Evolutionary conservation across 2,329 filamentous ascomycete genomes (phyloP), one percentile per base, ranked within the genome.

Genomic region (Aspergillus novoparasiticus): DNA sequence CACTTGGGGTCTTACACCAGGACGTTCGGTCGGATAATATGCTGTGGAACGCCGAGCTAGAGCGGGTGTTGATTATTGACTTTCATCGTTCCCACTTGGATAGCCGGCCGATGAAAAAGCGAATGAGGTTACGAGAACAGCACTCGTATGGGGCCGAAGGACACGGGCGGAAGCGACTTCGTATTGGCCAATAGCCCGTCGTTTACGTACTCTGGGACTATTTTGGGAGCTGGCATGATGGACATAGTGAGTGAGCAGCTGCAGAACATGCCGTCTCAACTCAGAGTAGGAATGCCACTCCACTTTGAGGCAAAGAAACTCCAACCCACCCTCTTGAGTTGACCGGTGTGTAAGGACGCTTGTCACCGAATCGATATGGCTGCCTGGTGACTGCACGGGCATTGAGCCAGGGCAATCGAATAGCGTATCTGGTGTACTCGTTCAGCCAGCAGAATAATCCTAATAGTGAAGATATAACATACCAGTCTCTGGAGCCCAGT

Each of bases 11-110:
- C 12, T 19, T 58, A 14, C 61, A 68, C 39, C 53, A 59, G 46
- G 66, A 68, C 48, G 63, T 68, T 28, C 57, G 61, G 26, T 21
- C 51, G 5, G 60, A 62, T 3, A 68, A 68, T n/a, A 60, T 68
- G 39, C 19, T 68, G 9, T 68, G 63, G 66, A 66, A 65, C 46
- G 19, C 61, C 36, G 61, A 68, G 54, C 59, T 66, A 11, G 26
- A 32, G 10, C 57, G 50, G 19, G 65, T 57, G 10, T 32, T 67
- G 34, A 65, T 14, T 64, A 43, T 51, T 58, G 50, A 12, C 60
- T 48, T 48, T 26, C 45, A 48, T 26, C 45, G 21, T 21, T 48
- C 45, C 12, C 4, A 51, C 11, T 30, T 67, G n/a, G 61, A 65
- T 46, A 34, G 14, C 61, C 61, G 60, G 34, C 60, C 54, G 54